Conservation (phyloP, 2,329 filamentous ascomycete genomes). For the Aureobasidium melanogenum region DNA sequence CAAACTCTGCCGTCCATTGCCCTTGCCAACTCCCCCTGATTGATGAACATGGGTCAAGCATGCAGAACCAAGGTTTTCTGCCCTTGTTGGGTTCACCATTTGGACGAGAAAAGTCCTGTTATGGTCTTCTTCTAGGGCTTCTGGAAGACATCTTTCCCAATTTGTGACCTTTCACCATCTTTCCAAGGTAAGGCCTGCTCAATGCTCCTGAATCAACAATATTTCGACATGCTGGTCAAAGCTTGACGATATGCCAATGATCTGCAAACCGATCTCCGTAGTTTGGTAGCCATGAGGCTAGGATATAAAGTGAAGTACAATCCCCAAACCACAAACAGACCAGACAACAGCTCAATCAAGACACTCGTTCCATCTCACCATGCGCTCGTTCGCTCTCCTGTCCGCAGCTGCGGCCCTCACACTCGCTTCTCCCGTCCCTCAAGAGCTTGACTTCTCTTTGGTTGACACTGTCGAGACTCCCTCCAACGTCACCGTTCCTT, state of each 20-base stretch:
- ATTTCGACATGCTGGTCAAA: neutral
- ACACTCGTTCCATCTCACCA: constrained; percentile 2
- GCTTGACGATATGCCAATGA: neutral
- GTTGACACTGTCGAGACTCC: constrained; percentile 12
- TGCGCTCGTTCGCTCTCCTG: constrained; percentile 7
- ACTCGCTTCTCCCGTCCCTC: constrained; percentile 11
- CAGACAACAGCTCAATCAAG: constrained; percentile 7
- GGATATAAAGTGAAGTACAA: neutral
- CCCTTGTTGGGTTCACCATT: neutral
- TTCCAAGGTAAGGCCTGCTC: neutral
- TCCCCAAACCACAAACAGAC: neutral
- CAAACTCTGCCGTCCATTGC: neutral
- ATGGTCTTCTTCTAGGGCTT: constrained; percentile 2
- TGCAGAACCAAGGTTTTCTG: neutral
- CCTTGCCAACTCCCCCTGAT: constrained; percentile 1
- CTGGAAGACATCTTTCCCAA: neutral
- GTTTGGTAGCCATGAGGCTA: neutral
- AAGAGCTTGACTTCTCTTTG: constrained; percentile 15
- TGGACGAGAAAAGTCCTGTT: neutral
- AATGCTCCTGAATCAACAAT: neutral
- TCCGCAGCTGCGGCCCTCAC: constrained; percentile 8
- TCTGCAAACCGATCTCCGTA: neutral
- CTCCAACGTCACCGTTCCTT: constrained; percentile 7
- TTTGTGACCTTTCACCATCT: neutral
- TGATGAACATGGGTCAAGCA: neutral